Evolutionary conservation across 2,329 filamentous ascomycete species (phyloP), one percentile per base, ranked within the genome.

Genomic region (Lomentospora prolificans): DNA sequence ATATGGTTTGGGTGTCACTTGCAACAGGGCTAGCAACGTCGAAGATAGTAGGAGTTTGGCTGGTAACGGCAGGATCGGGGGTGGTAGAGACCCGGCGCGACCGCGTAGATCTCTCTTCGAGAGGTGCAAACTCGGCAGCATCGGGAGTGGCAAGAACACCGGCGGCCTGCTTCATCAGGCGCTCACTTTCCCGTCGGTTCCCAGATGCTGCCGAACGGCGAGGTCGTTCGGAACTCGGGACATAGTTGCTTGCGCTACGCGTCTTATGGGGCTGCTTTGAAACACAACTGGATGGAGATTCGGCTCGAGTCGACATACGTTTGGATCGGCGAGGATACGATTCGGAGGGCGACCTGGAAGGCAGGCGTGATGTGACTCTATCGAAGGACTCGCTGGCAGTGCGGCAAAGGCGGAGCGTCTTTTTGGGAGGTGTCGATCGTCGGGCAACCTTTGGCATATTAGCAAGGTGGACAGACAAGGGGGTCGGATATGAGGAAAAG

Each of bases 1-100:
- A 86, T 31, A 81, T 73, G 9, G 81, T 83, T 57, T 80, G 77
- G 2, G 78, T 72, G 57, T 82, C 78, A 63, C 77, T 81, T 27
- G 71, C 76, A 0, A 50, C 36, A 22, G 53, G 53, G 27, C 53
- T 55, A 17, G 53, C 36, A 3, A 10, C 54, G 17, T 51, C 54
- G 46, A 39, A 51, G 12, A 8, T 4, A 17, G 28, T 19, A 22
- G 51, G n/a, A 9, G 12, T 8, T n/a, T 39, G n/a, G 9, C 30
- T 52, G 30, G 27, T 36, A 6, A 36, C 25, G 3, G 55, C 12
- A 25, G 41, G 27, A n/a, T 55, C 53, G 50, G 50, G 58, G 30
- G 51, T 54, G 28, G 52, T 41, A 28, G 53, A 55, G 39, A 28
- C 27, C 24, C 27, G 54, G 27, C 53, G 53, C 22, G 41, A 28